Base-by-base conservation (phyloP, 371 early-diverging fungal genomes). In the Capillidium heterosporum region DNA sequence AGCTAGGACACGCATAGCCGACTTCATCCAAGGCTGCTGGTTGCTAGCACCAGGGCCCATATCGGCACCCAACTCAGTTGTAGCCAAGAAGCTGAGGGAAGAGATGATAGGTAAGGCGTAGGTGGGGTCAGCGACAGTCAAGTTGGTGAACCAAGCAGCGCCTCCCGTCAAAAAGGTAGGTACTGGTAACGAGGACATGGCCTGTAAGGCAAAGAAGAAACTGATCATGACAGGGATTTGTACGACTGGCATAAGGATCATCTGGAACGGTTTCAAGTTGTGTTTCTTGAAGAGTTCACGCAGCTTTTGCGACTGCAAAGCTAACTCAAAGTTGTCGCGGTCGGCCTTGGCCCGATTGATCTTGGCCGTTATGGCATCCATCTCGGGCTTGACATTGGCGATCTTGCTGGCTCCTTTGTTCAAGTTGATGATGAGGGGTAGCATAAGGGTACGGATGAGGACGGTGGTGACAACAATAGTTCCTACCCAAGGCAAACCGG, bases 401-500 rank as follows among this genome's bases (percentile, higher is more conserved):
- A 92, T 63, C 42, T 71, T 71, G 29, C 82, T 85, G 39, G 78
- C 73, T 59, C 80, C 78, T 32, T 82, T 71, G 60, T 88, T 89
- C 24, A 81, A 65, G 65, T 81, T 82, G 63, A 89, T 67, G 58
- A 81, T 74, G 28, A 91, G 56, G 0, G 95, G 95, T 42, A 89
- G 65, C 39, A 90, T 58, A 0, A 76, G 71, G 0, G 78, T 51
- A 57, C 95, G 88, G 8, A 88, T 72, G 4, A 73, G 54, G 10
- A 93, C 42, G 0, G 91, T 91, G 0, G 82, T 68, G 1, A 67
- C 67, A 1, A 76, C 76, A 56, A 96, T 92, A 5, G 91, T 80
- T 0, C 73, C 89, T 85, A 86, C 93, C 96, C 96, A 95, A 10
- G 95, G 93, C 53, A 96, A 60, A 0, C 91, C 93, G 10, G 81